Evolutionary conservation across 495 filamentous ascomycete species (phyloP), one percentile per base, ranked within the genome.

Genomic region (Lasiosphaeria ovina): DNA sequence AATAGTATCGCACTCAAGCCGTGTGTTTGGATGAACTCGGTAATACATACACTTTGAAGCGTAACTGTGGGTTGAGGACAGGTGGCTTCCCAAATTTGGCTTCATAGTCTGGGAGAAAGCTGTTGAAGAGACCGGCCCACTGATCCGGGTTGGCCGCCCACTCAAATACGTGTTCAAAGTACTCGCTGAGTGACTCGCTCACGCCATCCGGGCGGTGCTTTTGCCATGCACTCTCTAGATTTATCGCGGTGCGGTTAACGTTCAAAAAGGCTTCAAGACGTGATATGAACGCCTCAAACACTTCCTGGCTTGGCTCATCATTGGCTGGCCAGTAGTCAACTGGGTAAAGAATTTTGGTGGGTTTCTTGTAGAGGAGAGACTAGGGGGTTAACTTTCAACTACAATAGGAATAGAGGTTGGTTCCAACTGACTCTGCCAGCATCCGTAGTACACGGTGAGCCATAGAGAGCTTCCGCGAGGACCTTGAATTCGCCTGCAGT

Each of bases 101-200:
- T 34, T 57, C 40, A 40, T 48, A 57, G 4, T 57, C 55, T 10
- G 38, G 38, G 6, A 57, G 11, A 35, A 57, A 57, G 11, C 48
- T 40, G 12, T 35, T 8, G 40, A 57, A 57, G 11, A 48, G 44
- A 4, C 55, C 55, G 3, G 36, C 48, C 55, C 55, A 57, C 44
- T 57, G 55, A 32, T 57, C 55, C 12, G 55, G 55, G 34, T 57
- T 49, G 16, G 55, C 55, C 6, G 38, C 55, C 55, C 55, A 57
- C 17, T 57, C 55, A 24, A 57, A 57, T 6, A 47, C 33, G 34
- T 57, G 55, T 24, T 57, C 42, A 6, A 57, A 34, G 10, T 57
- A 57, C 3, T 57, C 55, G 44, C 55, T 48, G 16, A 57, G 55
- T 4, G 55, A 48, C 35, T 57, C 55, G 6, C n/a, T 49, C 12